These are phyloP conservation scores for Rubus idaeus DNA, from an alignment of 306 rosid genomes.

Conservation along the genomic window DNA sequence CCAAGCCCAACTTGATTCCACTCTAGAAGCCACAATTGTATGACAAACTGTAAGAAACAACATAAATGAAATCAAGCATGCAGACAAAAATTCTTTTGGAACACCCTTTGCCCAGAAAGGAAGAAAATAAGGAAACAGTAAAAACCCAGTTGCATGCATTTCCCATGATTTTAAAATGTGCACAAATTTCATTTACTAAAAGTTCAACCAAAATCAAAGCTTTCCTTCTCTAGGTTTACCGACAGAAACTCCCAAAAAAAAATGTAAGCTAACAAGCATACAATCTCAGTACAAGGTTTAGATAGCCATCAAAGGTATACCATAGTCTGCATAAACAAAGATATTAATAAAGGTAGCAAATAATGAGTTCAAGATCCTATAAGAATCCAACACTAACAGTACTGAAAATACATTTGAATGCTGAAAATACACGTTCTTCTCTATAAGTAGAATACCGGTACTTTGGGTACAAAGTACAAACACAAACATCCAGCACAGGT, in stretches of 20 bases:
- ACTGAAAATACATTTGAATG: background rate
- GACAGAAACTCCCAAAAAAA: background rate
- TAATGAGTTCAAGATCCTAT: background rate
- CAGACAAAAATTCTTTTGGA: background rate
- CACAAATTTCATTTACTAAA: background rate
- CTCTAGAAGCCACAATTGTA: background rate
- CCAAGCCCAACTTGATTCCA: constrained; percentile 21
- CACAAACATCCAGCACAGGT: background rate
- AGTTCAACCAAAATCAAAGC: background rate
- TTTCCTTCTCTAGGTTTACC: background rate
- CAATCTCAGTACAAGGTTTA: background rate
- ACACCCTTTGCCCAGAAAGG: background rate
- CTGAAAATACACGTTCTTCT: background rate
- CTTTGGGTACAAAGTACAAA: background rate
- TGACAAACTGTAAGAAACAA: constrained; percentile 4
- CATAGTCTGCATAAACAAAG: background rate
- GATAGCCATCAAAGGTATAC: background rate
- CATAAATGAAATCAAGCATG: background rate
- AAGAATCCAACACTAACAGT: background rate
- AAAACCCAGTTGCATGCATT: background rate
- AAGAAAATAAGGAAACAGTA: background rate
- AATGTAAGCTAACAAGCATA: background rate
- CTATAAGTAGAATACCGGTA: background rate
- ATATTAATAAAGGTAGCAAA: background rate
- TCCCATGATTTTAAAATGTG: background rate